Conservation (phyloP, 2,329 filamentous ascomycete species). For the Berkeleyomyces basicola region DNA sequence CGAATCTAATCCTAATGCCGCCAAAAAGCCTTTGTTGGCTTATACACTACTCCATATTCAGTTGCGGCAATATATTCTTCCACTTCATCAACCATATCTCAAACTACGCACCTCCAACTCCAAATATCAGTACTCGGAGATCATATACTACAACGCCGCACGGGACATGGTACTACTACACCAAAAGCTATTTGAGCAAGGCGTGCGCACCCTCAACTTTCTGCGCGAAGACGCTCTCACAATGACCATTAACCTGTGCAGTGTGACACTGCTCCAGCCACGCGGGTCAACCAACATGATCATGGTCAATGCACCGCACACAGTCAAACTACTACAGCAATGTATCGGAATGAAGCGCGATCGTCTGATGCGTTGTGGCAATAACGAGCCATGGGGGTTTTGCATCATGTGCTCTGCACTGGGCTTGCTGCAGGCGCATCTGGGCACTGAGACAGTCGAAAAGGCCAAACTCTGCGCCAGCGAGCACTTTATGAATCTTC, state of each 20-base stretch:
- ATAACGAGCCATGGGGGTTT: conserved; percentile 48
- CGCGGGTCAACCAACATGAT: conserved; percentile 43
- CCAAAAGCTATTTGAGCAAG: conserved; percentile 42
- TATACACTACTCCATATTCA: conserved; percentile 45
- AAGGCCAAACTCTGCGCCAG: conserved; percentile 41
- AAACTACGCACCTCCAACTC: conserved; percentile 42
- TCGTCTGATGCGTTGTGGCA: conserved; percentile 41
- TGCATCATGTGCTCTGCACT: conserved; percentile 45
- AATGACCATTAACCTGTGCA: conserved; percentile 43
- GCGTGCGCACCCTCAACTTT: conserved; percentile 42
- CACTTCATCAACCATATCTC: conserved; percentile 43
- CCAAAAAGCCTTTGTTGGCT: conserved; percentile 39
- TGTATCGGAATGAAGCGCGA: conserved; percentile 45
- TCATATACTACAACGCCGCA: conserved; percentile 46
- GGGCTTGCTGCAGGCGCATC: conserved; percentile 41
- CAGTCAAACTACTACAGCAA: conserved; percentile 43
- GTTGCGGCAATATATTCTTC: conserved; percentile 44
- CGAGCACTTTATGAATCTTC: conserved; percentile 41
- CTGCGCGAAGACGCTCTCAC: conserved; percentile 43
- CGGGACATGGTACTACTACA: conserved; percentile 45
- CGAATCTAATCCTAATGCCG: conserved; percentile 17
- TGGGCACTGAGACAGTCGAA: conserved; percentile 39
- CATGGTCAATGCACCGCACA: conserved; percentile 44
- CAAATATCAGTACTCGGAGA: conserved; percentile 45
- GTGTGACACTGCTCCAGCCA: conserved; percentile 43